These are phyloP conservation scores for Favolaschia claudopus DNA, from an alignment of 768 basidiomycete species.

Conservation along the genomic window DNA sequence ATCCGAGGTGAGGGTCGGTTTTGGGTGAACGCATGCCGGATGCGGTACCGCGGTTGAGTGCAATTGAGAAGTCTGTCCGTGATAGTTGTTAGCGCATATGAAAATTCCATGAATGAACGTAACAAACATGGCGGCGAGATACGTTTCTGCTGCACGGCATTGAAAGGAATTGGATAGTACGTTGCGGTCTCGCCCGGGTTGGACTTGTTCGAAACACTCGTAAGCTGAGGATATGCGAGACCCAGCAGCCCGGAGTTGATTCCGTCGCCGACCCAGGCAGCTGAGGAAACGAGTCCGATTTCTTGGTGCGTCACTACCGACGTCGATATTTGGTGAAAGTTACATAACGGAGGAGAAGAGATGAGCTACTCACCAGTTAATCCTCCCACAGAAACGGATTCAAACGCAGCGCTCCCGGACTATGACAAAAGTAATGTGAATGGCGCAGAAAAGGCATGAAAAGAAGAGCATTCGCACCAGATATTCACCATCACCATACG, in stretches of 20 bases:
- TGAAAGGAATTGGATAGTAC: conserved; percentile 31
- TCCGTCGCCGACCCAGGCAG: conserved; percentile 9
- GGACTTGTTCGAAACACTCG: conserved; percentile 25
- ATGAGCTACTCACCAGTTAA: conserved; percentile 11
- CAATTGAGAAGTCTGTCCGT: conserved; percentile 27
- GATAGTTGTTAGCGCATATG: not conserved
- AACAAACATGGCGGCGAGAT: conserved; percentile 25
- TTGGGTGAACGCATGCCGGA: conserved; percentile 15
- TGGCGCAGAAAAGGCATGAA: too few relatives aligned
- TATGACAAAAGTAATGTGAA: not conserved
- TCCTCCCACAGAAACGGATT: conserved; percentile 28
- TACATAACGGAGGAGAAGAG: not conserved
- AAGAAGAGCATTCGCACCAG: not conserved
- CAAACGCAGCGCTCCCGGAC: conserved; percentile 26
- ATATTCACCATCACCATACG: conserved; percentile 24
- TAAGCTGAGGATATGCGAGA: conserved; percentile 27
- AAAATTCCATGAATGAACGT: not conserved
- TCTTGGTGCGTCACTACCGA: conserved; percentile 26
- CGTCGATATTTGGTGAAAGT: not conserved
- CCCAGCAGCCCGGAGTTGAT: conserved; percentile 12
- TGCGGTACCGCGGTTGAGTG: conserved; percentile 25
- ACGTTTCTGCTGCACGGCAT: conserved; percentile 26
- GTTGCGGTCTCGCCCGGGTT: conserved; percentile 23
- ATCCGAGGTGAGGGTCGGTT: conserved; percentile 26
- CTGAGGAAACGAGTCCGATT: conserved; percentile 27